Evolutionary conservation across 108 stramenopile genomes (phyloP).

Genomic region (Mayamaea pseudoterrestris): DNA sequence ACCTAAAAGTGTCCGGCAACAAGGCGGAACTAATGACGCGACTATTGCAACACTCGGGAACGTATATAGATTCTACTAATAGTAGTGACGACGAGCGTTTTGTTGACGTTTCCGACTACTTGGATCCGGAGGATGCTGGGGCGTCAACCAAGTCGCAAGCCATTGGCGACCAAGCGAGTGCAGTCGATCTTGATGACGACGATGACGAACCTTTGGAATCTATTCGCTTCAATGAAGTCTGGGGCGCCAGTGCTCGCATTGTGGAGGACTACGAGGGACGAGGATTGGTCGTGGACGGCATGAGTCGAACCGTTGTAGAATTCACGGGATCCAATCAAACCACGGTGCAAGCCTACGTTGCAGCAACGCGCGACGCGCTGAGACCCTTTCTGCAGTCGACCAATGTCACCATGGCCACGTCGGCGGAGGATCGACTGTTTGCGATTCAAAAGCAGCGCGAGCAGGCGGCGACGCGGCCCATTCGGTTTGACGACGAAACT

Average conservation of each 20-base stretch:
- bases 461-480: constrained; percentile 18
- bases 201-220: constrained; percentile 28
- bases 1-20: constrained; percentile 50
- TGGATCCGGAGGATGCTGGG: constrained; percentile 48
- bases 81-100: background rate
- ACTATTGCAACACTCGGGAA: constrained; percentile 14
- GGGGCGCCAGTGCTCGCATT: constrained; percentile 71
- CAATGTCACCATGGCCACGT: background rate
- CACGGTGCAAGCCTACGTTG: constrained; percentile 64
- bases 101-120: constrained; percentile 59
- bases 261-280: constrained; percentile 75
- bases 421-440: constrained; percentile 28
- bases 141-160: constrained; percentile 12
- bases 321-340: constrained; percentile 58
- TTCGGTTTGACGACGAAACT: constrained; percentile 36
- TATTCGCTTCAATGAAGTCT: too few relatives aligned
- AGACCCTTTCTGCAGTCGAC: constrained; percentile 55
- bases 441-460: constrained; percentile 56
- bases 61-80: background rate
- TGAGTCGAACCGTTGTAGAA: constrained; percentile 60
- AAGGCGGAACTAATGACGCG: constrained; percentile 56
- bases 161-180: background rate
- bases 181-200: constrained; percentile 16
- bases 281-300: constrained; percentile 49
- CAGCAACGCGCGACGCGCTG: constrained; percentile 60